Evolutionary conservation across 73 alveolate species (phyloP).

Genomic region (Paramecium primaurelia): DNA sequence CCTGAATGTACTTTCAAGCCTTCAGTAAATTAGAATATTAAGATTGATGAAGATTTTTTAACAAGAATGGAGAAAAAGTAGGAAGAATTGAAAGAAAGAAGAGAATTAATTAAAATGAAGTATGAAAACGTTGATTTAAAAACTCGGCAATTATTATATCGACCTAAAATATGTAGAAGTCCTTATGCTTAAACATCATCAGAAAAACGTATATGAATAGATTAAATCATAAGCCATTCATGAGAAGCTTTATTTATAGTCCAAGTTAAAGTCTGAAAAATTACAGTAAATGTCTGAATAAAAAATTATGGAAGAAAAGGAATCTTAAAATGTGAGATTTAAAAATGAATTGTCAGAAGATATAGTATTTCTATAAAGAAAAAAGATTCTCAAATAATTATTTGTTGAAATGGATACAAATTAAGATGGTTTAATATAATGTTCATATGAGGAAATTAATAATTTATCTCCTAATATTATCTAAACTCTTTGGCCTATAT

Average conservation of each 20-base stretch:
- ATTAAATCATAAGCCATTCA: constrained; percentile 6
- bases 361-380: not conserved
- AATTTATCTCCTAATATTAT: not conserved
- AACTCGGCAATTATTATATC: not conserved
- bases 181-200: not conserved
- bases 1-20: constrained; percentile 9
- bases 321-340: not conserved
- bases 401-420: not conserved
- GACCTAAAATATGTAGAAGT: not conserved
- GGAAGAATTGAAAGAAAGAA: not conserved
- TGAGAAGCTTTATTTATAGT: constrained; percentile 12
- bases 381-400: not conserved
- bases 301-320: not conserved
- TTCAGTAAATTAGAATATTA: not conserved
- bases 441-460: not conserved
- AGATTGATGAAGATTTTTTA: not conserved
- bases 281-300: not conserved
- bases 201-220: constrained; percentile 14
- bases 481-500: not conserved
- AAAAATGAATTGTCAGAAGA: not conserved
- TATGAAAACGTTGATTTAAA: not conserved
- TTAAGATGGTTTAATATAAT: not conserved
- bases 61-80: not conserved
- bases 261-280: not conserved
- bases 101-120: not conserved